These are phyloP conservation scores for Glycine latifolia DNA, from an alignment of 306 rosid species.

Conservation along the genomic window DNA sequence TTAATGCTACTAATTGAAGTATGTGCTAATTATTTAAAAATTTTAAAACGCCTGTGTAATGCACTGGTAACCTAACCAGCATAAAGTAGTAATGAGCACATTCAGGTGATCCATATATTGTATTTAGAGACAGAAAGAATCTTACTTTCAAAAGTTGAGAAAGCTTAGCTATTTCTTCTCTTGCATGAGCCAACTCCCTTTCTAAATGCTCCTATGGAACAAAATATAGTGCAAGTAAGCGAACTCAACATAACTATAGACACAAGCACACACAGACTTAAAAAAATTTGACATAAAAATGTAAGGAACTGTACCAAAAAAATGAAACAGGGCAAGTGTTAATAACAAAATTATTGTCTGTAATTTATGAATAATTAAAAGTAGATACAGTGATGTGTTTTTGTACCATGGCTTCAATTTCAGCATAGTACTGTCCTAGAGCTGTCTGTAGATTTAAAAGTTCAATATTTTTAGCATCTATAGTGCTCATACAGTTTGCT, in stretches of 20 bases:
- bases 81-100: constrained; percentile 11
- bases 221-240: constrained; percentile 19
- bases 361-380: background rate
- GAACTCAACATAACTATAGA: background rate
- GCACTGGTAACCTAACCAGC: background rate
- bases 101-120: background rate
- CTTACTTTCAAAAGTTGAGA: constrained; percentile 67
- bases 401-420: constrained; percentile 89
- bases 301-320: constrained; percentile 6
- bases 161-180: constrained; percentile 67
- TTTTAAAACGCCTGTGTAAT: background rate
- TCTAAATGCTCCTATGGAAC: constrained; percentile 73
- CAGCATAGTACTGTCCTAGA: constrained; percentile 90
- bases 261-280: constrained; percentile 1
- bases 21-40: background rate
- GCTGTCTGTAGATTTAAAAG: constrained; percentile 90
- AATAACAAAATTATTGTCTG: constrained; percentile 22
- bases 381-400: constrained; percentile 3
- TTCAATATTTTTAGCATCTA: constrained; percentile 77
- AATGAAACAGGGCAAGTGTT: background rate
- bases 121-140: constrained; percentile 12
- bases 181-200: constrained; percentile 69
- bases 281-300: constrained; percentile 23
- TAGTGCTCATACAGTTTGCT: constrained; percentile 60
- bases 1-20: background rate